These are phyloP conservation scores for Rhizophora mangle DNA, from an alignment of 345 rosid genomes.

Conservation along the genomic window DNA sequence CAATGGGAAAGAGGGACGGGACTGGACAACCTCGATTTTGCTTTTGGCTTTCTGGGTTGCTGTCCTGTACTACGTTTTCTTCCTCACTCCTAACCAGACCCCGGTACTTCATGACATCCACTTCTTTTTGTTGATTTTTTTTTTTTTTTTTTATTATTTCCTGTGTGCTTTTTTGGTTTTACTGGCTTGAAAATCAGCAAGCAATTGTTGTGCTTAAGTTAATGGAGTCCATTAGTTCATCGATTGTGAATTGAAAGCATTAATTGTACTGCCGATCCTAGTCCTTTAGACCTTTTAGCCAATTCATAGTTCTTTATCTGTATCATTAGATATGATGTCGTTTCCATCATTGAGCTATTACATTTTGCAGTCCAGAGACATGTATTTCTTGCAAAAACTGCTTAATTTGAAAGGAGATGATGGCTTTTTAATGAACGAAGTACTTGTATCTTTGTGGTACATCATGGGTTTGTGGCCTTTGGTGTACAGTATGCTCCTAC, in stretches of 20 bases:
- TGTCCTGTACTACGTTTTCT: conserved; percentile 77
- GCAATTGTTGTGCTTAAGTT: background rate
- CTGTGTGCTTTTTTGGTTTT: background rate
- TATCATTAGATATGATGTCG: background rate
- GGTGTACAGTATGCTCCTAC: conserved; percentile 69
- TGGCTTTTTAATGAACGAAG: conserved; percentile 81
- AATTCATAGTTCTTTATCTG: background rate
- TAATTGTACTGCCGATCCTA: no score
- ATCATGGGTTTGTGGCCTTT: conserved; percentile 93
- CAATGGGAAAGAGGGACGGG: conserved; percentile 38
- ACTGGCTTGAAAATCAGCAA: background rate
- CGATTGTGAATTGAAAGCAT: no score
- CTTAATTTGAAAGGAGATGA: conserved; percentile 71
- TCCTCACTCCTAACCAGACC: conserved; percentile 67
- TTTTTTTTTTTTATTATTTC: background rate
- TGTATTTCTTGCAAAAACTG: conserved; percentile 80
- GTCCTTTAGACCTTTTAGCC: background rate
- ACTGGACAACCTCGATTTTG: conserved; percentile 77
- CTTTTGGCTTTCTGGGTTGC: conserved; percentile 73
- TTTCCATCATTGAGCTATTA: background rate
- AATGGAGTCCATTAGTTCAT: no score
- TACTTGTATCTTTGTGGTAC: conserved; percentile 78
- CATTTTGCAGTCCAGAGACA: conserved; percentile 58
- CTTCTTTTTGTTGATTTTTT: background rate
- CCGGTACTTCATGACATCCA: conserved; percentile 42